Base-by-base conservation (phyloP, 257 asterid genomes). In the Solanum bulbocastanum region DNA sequence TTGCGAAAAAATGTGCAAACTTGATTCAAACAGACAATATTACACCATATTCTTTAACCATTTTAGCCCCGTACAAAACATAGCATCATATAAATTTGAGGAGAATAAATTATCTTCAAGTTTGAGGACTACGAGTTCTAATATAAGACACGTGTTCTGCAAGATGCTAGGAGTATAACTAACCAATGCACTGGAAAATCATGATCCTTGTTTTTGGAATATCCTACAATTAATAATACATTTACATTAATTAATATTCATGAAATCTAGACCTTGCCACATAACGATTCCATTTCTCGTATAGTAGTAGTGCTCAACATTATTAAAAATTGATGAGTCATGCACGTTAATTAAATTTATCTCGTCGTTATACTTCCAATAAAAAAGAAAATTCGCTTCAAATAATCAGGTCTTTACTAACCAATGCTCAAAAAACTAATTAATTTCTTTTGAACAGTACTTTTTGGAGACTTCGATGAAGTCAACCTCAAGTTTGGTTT, bases 1-100 rank as follows among this genome's bases (percentile, higher is more conserved):
- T 23, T 0, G 3, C 5, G 14, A 0, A 23, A 60, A 60, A 9
- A 8, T 0, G 0, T 10, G 5, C 3, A 1, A 23, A 23, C 3
- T 62, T 23, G 3, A 23, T 23, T 1, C 0, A 23, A 2, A 62
- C 8, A 4, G 0, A 62, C 0, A 62, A 62, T 62, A 62, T 60
- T 60, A 60, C 30, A 23, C 3, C 5, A 0, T 60, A 62, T 10
- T 62, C 6, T 62, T 9, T 3, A 7, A 60, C 15, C 12, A 2
- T 23, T 60, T 9, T 60, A 60, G 2, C 10, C 66, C 69, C 0
- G 6, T 49, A 23, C 30, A 60, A 62, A 40, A 40, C 6, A 44
- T 44, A 46, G 5, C 66, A 79, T 25, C 66, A 44, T 79, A 79
- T 71, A n/a, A n/a, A 60, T 23, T 44, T 79, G 84, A 79, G 25